phyloP scores from a whole-genome alignment of 306 rosid species.

The Gillenia trifoliata region DNA sequence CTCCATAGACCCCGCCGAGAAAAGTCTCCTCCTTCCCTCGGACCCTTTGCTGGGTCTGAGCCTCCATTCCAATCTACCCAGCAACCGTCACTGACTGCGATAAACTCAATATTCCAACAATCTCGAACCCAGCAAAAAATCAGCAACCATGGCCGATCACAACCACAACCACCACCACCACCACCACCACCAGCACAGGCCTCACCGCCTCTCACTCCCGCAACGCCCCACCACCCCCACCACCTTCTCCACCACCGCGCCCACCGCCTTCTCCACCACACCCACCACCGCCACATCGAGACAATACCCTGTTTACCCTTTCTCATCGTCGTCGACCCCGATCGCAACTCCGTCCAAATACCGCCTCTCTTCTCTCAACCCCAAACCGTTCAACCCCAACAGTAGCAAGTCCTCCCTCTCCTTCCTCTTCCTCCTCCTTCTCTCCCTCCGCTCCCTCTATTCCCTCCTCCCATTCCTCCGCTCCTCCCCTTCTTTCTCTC shows the following conservation, averaged over 20 bases:
- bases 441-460: constrained; percentile 69
- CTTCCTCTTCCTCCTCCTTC: constrained; percentile 54
- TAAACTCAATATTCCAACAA: background rate
- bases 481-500: constrained; percentile 71
- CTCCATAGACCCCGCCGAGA: background rate
- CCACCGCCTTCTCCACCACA: constrained; percentile 23
- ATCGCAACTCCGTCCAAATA: constrained; percentile 67
- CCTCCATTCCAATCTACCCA: background rate
- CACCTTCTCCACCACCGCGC: constrained; percentile 12
- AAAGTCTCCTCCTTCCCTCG: background rate
- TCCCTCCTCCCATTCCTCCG: constrained; percentile 76
- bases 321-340: constrained; percentile 32
- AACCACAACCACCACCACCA: constrained; percentile 37
- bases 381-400: constrained; percentile 29
- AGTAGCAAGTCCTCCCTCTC: constrained; percentile 45
- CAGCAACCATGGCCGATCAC: constrained; percentile 57
- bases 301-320: constrained; percentile 41
- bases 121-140: background rate
- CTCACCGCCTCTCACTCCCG: constrained; percentile 72
- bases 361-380: constrained; percentile 41
- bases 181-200: constrained; percentile 57
- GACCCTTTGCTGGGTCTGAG: background rate
- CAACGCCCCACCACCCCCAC: constrained; percentile 31
- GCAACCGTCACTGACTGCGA: background rate
- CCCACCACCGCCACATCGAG: constrained; percentile 22